These are phyloP conservation scores for Diplodia mutila DNA, from an alignment of 2,329 filamentous ascomycete genomes.

Conservation along the genomic window DNA sequence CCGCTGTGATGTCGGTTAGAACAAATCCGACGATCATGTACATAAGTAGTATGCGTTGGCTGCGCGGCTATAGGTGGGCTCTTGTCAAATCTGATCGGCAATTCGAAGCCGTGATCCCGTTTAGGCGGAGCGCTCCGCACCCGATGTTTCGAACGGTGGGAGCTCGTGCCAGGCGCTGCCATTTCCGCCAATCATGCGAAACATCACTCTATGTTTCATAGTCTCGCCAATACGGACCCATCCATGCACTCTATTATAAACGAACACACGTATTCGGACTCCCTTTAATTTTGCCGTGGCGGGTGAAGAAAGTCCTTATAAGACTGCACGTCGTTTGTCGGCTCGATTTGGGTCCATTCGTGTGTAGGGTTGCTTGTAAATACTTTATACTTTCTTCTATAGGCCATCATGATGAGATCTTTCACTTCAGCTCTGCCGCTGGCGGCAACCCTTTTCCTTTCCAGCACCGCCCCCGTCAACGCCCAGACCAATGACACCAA, in stretches of 20 bases:
- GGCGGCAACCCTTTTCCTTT: slow-evolving; percentile 20
- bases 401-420: slow-evolving; percentile 4
- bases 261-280: background rate
- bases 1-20: background rate
- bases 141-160: slow-evolving; percentile 2
- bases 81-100: slow-evolving; percentile 1
- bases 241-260: slow-evolving; percentile 21
- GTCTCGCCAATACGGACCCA: background rate
- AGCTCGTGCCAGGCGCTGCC: slow-evolving; percentile 12
- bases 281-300: slow-evolving; percentile 20
- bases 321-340: background rate
- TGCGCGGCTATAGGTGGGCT: slow-evolving; percentile 7
- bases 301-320: background rate
- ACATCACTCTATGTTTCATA: background rate
- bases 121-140: slow-evolving; percentile 14
- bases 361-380: slow-evolving; percentile 12
- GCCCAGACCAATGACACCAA: slow-evolving; percentile 9
- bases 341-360: background rate
- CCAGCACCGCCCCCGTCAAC: background rate
- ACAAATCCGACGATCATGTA: too few species aligned
- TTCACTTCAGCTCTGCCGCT: slow-evolving; percentile 11
- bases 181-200: slow-evolving; percentile 22
- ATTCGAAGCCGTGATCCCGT: background rate
- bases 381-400: slow-evolving; percentile 14
- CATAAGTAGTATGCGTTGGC: background rate